Percentiles rank a stretch among this genome's conserved stretches.
These are phyloP conservation scores for Colletotrichum gigasporum DNA, from an alignment of 2,329 filamentous ascomycete species.

Conservation along the genomic window DNA sequence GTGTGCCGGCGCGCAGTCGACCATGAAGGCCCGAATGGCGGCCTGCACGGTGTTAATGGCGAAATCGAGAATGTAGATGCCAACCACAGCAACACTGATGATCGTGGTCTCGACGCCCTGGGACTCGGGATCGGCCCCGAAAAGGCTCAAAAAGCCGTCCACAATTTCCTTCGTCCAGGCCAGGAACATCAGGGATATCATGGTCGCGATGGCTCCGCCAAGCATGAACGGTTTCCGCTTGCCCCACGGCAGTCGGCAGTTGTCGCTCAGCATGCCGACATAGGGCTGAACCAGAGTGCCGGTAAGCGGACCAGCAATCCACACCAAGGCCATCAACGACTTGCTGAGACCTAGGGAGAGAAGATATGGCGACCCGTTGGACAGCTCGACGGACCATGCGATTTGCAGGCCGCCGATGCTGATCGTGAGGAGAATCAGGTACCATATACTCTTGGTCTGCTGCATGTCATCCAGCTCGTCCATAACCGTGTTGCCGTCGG, in stretches of 20 bases:
- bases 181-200: slow-evolving; percentile 73
- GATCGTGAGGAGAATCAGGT: slow-evolving; percentile 85
- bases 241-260: slow-evolving; percentile 78
- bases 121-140: slow-evolving; percentile 75
- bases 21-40: slow-evolving; percentile 88
- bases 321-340: slow-evolving; percentile 83
- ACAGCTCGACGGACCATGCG: slow-evolving; percentile 94
- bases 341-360: slow-evolving; percentile 85
- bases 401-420: slow-evolving; percentile 91
- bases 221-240: slow-evolving; percentile 86
- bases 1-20: slow-evolving; percentile 90
- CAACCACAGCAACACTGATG: slow-evolving; percentile 82
- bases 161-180: slow-evolving; percentile 81
- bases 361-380: slow-evolving; percentile 88
- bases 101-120: slow-evolving; percentile 70
- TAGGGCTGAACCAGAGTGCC: slow-evolving; percentile 85
- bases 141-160: slow-evolving; percentile 71
- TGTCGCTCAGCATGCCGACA: slow-evolving; percentile 83
- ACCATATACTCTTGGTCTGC: slow-evolving; percentile 83
- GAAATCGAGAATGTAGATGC: slow-evolving; percentile 93
- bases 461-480: slow-evolving; percentile 47
- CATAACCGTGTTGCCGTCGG: slow-evolving; percentile 13
- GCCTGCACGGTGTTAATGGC: slow-evolving; percentile 98
- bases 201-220: slow-evolving; percentile 72
- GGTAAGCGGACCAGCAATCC: slow-evolving; percentile 84